Conservation (phyloP, 2,329 filamentous ascomycete genomes). For the Colletotrichum scovillei region DNA sequence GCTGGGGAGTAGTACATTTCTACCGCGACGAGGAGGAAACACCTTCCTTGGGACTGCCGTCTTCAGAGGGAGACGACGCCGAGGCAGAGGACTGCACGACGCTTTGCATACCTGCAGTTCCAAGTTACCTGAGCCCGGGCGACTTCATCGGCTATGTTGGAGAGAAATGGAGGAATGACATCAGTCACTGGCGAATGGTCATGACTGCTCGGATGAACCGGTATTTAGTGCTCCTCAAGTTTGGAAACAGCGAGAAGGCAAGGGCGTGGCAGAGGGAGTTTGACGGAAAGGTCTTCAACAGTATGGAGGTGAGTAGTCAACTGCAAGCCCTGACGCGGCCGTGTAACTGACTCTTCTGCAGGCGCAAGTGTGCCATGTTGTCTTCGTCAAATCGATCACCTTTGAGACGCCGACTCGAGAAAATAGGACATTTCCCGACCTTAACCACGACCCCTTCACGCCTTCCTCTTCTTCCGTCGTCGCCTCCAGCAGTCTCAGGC, state of each 20-base stretch:
- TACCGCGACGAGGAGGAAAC: conserved; percentile 88
- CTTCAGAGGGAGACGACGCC: conserved; percentile 42
- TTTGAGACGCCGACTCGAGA: conserved; percentile 73
- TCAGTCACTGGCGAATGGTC: conserved; percentile 95
- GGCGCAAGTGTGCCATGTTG: conserved; percentile 94
- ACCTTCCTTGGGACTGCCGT: conserved; percentile 57
- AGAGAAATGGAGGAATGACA: conserved; percentile 84
- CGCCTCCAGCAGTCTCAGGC: conserved; percentile 62
- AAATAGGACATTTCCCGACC: conserved; percentile 64
- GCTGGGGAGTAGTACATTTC: conserved; percentile 94
- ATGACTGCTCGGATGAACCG: conserved; percentile 89
- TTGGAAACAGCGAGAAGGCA: conserved; percentile 79
- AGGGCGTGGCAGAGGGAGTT: conserved; percentile 85
- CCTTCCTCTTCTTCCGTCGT: conserved; percentile 55
- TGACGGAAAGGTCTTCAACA: conserved; percentile 94
- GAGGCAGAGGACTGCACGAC: conserved; percentile 80
- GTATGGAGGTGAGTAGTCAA: conserved; percentile 76
- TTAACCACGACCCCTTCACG: conserved; percentile 73
- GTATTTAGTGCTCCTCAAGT: conserved; percentile 97
- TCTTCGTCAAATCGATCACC: conserved; percentile 92
- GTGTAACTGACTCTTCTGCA: conserved; percentile 38
- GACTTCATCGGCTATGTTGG: conserved; percentile 94
- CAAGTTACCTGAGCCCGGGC: conserved; percentile 90
- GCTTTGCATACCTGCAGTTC: conserved; percentile 92
- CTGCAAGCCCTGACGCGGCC: background rate